Percentiles rank a stretch among this genome's conserved stretches.
These are phyloP conservation scores for Alternaria triticina DNA, from an alignment of 2,329 filamentous ascomycete species.

Conservation along the genomic window DNA sequence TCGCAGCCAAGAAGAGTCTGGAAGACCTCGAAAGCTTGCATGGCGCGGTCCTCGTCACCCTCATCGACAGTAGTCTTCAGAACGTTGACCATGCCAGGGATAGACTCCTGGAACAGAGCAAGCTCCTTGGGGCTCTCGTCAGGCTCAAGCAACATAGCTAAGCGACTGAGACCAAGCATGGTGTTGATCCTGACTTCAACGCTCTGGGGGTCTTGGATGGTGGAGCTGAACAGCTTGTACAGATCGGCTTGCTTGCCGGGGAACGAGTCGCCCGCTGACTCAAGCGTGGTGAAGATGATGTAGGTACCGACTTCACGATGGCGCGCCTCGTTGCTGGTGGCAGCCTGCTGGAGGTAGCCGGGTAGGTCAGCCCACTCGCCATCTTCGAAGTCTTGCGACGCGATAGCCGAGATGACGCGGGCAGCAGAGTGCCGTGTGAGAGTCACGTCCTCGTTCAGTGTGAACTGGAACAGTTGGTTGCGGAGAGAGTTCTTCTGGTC, in stretches of 20 bases:
- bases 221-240: conserved; percentile 82
- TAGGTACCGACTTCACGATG: conserved; percentile 92
- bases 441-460: conserved; percentile 77
- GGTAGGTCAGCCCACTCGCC: conserved; percentile 86
- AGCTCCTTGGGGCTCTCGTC: conserved; percentile 81
- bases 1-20: conserved; percentile 93
- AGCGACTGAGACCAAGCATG: conserved; percentile 84
- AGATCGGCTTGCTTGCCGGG: conserved; percentile 80
- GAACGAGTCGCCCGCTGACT: conserved; percentile 85
- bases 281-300: conserved; percentile 89
- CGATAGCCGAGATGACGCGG: conserved; percentile 85
- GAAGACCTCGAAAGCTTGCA: conserved; percentile 95
- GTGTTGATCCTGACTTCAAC: conserved; percentile 94
- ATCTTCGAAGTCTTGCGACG: conserved; percentile 83
- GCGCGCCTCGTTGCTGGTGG: conserved; percentile 73
- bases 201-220: conserved; percentile 89
- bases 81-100: conserved; percentile 88
- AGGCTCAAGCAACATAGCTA: conserved; percentile 85
- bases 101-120: conserved; percentile 75
- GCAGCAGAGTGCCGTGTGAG: conserved; percentile 85
- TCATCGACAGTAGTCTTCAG: conserved; percentile 82
- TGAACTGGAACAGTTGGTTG: conserved; percentile 81
- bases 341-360: conserved; percentile 77
- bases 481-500: conserved; percentile 82
- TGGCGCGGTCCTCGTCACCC: conserved; percentile 83